Percentiles rank a stretch among this genome's conserved stretches.
phyloP scores from a whole-genome alignment of 176 grass and related monocot genomes.

The Aegilops sharonensis region DNA sequence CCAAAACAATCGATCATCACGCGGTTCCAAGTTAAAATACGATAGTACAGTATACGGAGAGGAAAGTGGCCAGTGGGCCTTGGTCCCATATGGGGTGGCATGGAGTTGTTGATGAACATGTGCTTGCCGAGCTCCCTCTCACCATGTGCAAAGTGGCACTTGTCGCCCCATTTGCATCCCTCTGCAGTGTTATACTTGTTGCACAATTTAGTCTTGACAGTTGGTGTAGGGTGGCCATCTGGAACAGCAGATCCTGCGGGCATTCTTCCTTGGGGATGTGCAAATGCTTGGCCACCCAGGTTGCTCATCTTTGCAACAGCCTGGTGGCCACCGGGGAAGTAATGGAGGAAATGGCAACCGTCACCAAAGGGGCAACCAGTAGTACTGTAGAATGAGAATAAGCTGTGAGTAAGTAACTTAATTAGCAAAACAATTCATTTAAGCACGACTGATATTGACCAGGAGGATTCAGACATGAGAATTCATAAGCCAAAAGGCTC shows the following conservation, averaged over 20 bases:
- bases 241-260: background rate
- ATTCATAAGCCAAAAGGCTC: background rate
- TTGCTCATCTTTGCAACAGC: slow-evolving; percentile 73
- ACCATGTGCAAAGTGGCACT: slow-evolving; percentile 85
- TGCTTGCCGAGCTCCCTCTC: slow-evolving; percentile 73
- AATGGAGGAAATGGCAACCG: slow-evolving; percentile 82
- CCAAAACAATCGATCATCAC: slow-evolving; percentile 34
- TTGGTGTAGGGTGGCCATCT: slow-evolving; percentile 31
- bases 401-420: slow-evolving; percentile 20
- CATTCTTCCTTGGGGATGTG: slow-evolving; percentile 41
- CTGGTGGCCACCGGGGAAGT: slow-evolving; percentile 61
- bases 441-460: background rate
- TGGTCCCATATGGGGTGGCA: slow-evolving; percentile 32
- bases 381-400: slow-evolving; percentile 52
- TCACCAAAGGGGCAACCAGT: slow-evolving; percentile 82
- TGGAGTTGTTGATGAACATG: slow-evolving; percentile 33
- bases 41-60: too few relatives aligned
- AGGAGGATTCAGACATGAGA: background rate
- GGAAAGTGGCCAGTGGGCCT: slow-evolving; percentile 16
- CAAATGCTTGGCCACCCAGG: slow-evolving; percentile 34
- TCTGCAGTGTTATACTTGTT: slow-evolving; percentile 86
- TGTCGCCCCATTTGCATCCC: slow-evolving; percentile 88
- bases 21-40: background rate
- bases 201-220: slow-evolving; percentile 67
- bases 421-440: background rate